phyloP scores from a whole-genome alignment of 2,329 filamentous ascomycete genomes.

The Thelonectria blattea region DNA sequence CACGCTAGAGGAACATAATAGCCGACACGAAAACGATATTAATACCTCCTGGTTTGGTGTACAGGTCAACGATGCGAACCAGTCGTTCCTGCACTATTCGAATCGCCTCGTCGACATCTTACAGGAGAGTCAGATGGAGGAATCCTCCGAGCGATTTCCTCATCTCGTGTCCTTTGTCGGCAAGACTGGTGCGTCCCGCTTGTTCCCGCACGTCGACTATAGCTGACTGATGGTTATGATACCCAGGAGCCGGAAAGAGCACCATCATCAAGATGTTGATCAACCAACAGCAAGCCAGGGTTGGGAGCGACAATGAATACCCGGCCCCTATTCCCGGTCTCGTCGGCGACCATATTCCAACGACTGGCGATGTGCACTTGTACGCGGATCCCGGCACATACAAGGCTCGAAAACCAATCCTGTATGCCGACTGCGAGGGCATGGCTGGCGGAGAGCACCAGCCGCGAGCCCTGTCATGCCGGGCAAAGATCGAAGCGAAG shows the following conservation, averaged over 20 bases:
- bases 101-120: conserved; percentile 13
- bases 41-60: conserved; percentile 14
- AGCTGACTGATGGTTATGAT: background rate
- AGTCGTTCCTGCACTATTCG: conserved; percentile 14
- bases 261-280: conserved; percentile 13
- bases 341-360: conserved; percentile 3
- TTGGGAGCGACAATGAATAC: background rate
- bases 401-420: background rate
- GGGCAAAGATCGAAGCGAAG: conserved; percentile 7
- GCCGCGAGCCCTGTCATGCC: background rate
- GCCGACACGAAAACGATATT: conserved; percentile 4
- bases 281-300: conserved; percentile 2
- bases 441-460: conserved; percentile 6
- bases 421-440: conserved; percentile 8
- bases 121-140: conserved; percentile 3
- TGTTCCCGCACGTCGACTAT: background rate
- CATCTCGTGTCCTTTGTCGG: conserved; percentile 11
- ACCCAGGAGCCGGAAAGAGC: conserved; percentile 6
- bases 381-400: conserved; percentile 7
- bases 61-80: conserved; percentile 5
- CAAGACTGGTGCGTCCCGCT: conserved; percentile 4
- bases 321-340: conserved; percentile 2
- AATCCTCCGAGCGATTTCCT: conserved; percentile 10
- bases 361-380: conserved; percentile 11
- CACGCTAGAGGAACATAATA: background rate